These are phyloP conservation scores for Lotus japonicus DNA, from an alignment of 306 rosid species.

Conservation along the genomic window DNA sequence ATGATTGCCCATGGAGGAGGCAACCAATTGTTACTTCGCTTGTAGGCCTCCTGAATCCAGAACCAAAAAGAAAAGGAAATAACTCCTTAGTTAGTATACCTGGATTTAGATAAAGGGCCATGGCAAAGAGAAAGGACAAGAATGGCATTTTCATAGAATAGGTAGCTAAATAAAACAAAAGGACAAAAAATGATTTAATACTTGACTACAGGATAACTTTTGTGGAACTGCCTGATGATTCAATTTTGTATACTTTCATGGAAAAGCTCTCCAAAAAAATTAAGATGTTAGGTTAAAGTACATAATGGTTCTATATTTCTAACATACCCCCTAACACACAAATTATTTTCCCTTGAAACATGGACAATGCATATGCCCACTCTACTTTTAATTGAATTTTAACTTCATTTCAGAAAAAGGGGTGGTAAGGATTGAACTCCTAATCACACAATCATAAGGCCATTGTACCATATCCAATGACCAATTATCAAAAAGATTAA, in stretches of 20 bases:
- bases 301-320: no score
- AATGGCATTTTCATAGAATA: not conserved
- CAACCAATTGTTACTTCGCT: conserved; percentile 71
- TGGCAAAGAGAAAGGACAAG: not conserved
- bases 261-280: not conserved
- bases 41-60: conserved; percentile 74
- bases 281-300: not conserved
- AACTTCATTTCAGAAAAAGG: no score
- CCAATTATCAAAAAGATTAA: no score
- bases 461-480: no score
- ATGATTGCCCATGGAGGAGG: conserved; percentile 96
- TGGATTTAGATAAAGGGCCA: not conserved
- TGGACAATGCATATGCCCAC: no score
- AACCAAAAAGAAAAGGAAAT: not conserved
- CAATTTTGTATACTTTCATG: not conserved
- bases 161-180: not conserved
- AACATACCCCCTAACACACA: no score
- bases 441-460: no score
- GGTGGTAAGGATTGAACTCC: no score
- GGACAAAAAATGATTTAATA: not conserved
- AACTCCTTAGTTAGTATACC: not conserved
- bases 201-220: not conserved
- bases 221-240: not conserved
- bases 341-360: no score
- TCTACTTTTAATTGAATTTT: no score